Conservation (phyloP, 2,329 filamentous ascomycete genomes). For the Hirsutella minnesotensis region DNA sequence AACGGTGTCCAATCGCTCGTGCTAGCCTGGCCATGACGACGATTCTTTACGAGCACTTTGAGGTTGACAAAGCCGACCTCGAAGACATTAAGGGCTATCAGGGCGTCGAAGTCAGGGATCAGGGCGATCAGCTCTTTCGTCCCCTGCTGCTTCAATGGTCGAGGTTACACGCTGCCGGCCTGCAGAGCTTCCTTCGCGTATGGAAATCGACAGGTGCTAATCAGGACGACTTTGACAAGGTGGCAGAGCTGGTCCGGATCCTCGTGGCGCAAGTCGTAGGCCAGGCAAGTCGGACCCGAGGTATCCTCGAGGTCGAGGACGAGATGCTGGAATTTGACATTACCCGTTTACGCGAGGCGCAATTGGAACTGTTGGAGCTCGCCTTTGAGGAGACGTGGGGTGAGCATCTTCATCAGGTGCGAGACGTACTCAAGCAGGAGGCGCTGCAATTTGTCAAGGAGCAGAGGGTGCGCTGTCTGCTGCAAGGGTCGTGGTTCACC, state of each 20-base stretch:
- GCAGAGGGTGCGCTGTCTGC: constrained; percentile 79
- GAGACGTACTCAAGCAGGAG: constrained; percentile 82
- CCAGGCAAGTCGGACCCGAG: constrained; percentile 66
- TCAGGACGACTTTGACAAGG: constrained; percentile 82
- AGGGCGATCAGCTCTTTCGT: constrained; percentile 69
- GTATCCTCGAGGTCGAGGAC: constrained; percentile 79
- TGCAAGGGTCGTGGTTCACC: constrained; percentile 82
- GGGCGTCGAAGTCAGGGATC: constrained; percentile 61
- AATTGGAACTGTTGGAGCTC: constrained; percentile 86
- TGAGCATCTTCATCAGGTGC: constrained; percentile 76
- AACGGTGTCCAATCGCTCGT: constrained; percentile 77
- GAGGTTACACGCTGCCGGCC: constrained; percentile 68
- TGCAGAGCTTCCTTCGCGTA: constrained; percentile 79
- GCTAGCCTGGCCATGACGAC: constrained; percentile 79
- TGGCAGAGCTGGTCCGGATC: constrained; percentile 82
- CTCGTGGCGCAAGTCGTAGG: constrained; percentile 84
- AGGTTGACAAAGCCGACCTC: constrained; percentile 72
- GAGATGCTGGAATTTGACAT: constrained; percentile 80
- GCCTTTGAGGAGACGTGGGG: constrained; percentile 95
- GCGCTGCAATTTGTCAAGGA: constrained; percentile 95
- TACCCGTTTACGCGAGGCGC: constrained; percentile 63
- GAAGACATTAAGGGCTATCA: constrained; percentile 70
- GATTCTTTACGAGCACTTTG: constrained; percentile 90
- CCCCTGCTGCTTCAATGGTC: constrained; percentile 91
- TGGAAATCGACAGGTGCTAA: constrained; percentile 87